Conservation (phyloP, 1,284 basidiomycete species). For the Fomitopsis schrenkii region DNA sequence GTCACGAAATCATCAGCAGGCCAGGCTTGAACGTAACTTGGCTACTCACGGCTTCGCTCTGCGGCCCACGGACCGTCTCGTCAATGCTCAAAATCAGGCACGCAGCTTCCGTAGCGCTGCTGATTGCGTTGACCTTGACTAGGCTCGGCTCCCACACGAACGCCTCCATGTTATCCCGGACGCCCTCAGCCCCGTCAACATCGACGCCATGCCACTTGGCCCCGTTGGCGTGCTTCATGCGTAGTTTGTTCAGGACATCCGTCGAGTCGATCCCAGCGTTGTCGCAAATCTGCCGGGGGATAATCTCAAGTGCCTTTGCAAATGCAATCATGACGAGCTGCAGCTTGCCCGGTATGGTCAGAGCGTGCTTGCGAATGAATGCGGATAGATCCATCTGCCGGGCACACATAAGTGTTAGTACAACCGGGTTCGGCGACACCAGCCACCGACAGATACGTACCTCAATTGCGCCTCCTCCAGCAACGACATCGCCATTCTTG, state of each 20-base stretch:
- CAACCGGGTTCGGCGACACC: not conserved
- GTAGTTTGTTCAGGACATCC: constrained; percentile 94
- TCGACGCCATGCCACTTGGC: constrained; percentile 93
- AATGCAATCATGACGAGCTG: constrained; percentile 96
- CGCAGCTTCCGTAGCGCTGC: constrained; percentile 93
- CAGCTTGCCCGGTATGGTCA: constrained; percentile 94
- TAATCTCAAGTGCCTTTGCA: constrained; percentile 95
- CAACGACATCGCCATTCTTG: constrained; percentile 93
- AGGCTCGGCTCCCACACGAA: constrained; percentile 99
- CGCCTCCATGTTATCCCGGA: constrained; percentile 93
- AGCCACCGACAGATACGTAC: constrained; percentile 36
- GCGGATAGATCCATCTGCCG: constrained; percentile 94
- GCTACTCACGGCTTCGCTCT: constrained; percentile 76
- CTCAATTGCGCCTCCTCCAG: constrained; percentile 97
- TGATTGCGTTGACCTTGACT: constrained; percentile 94
- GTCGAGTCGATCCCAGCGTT: constrained; percentile 98
- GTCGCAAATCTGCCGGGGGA: constrained; percentile 97
- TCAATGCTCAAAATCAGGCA: constrained; percentile 94
- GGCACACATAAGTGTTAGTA: constrained; percentile 2
- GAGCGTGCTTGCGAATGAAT: constrained; percentile 85
- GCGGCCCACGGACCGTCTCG: constrained; percentile 92
- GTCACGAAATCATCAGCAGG: constrained; percentile 4
- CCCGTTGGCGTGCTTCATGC: constrained; percentile 93
- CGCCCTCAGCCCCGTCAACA: constrained; percentile 85
- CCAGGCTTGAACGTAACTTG: constrained; percentile 21